Evolutionary conservation across 768 basidiomycete genomes (phyloP).

Genomic region (Dentipellis sp.): DNA sequence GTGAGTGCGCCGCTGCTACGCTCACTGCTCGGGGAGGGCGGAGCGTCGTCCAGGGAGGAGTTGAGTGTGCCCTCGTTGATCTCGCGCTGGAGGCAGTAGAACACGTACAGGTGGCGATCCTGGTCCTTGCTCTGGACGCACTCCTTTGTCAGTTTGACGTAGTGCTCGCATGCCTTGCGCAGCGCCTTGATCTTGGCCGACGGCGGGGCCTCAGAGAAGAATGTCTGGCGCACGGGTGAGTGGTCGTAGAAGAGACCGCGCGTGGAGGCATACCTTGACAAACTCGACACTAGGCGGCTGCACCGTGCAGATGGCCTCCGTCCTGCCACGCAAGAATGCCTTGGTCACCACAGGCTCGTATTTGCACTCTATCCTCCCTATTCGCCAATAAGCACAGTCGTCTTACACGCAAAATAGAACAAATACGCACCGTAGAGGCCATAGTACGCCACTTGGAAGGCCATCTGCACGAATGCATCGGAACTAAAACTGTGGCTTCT

Average conservation of each 20-base stretch:
- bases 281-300: slow-evolving; percentile 83
- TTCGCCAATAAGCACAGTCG: neutral
- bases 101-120: slow-evolving; percentile 89
- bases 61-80: slow-evolving; percentile 27
- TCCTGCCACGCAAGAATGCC: slow-evolving; percentile 86
- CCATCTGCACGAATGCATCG: slow-evolving; percentile 99
- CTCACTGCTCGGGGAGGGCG: slow-evolving; percentile 14
- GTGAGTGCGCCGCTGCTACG: slow-evolving; percentile 21
- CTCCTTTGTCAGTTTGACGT: slow-evolving; percentile 79
- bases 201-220: slow-evolving; percentile 71
- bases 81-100: slow-evolving; percentile 89
- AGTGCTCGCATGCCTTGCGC: slow-evolving; percentile 76
- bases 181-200: slow-evolving; percentile 67
- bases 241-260: neutral
- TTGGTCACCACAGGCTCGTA: slow-evolving; percentile 99
- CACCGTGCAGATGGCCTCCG: slow-evolving; percentile 88
- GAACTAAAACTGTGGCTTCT: slow-evolving; percentile 89
- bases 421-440: slow-evolving; percentile 74
- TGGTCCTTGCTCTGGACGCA: slow-evolving; percentile 88
- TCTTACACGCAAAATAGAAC: neutral
- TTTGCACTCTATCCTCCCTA: slow-evolving; percentile 82
- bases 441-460: slow-evolving; percentile 94
- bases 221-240: slow-evolving; percentile 38
- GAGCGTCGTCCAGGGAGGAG: slow-evolving; percentile 10
- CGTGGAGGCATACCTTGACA: slow-evolving; percentile 45